A percentile compares a stretch with the other conserved stretches of the same genome.
Evolutionary conservation across 1,284 basidiomycete genomes (phyloP).

Genomic region (Chalciporus sp.): DNA sequence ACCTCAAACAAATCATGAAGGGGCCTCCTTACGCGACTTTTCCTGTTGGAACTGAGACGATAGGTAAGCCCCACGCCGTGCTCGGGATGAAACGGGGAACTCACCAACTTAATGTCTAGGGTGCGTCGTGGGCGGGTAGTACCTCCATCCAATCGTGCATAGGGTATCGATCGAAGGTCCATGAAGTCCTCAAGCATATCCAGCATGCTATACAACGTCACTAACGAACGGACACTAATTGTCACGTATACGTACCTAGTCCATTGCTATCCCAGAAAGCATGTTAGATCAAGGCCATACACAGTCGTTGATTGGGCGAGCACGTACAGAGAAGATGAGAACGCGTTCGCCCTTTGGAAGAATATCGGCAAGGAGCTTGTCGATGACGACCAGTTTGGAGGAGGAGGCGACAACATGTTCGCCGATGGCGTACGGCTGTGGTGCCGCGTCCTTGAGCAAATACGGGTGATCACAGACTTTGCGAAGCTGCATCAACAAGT

Average conservation of each 20-base stretch:
- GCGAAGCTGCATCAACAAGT: constrained; percentile 59
- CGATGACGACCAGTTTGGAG: constrained; percentile 77
- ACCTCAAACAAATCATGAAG: constrained; percentile 30
- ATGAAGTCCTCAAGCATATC: constrained; percentile 87
- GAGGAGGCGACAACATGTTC: constrained; percentile 61
- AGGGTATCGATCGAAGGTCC: constrained; percentile 69
- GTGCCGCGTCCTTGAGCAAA: constrained; percentile 50
- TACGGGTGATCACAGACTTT: constrained; percentile 64
- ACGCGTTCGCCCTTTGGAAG: constrained; percentile 82
- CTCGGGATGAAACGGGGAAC: constrained; percentile 11
- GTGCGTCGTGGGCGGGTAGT: constrained; percentile 53
- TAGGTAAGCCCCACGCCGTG: constrained; percentile 6
- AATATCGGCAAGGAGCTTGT: constrained; percentile 75
- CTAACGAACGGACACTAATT: not conserved
- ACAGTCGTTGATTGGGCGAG: not conserved
- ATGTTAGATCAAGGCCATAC: constrained; percentile 2
- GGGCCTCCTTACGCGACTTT: constrained; percentile 44
- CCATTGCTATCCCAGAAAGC: constrained; percentile 47
- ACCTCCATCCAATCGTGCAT: constrained; percentile 77
- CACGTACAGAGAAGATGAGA: constrained; percentile 79
- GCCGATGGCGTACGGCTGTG: constrained; percentile 51
- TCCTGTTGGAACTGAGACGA: constrained; percentile 55
- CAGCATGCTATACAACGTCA: constrained; percentile 63
- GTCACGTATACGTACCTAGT: constrained; percentile 39
- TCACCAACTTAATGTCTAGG: constrained; percentile 57